Evolutionary conservation across 2,329 filamentous ascomycete genomes (phyloP), one percentile per base, ranked within the genome.

Genomic region (Fusarium sp.): DNA sequence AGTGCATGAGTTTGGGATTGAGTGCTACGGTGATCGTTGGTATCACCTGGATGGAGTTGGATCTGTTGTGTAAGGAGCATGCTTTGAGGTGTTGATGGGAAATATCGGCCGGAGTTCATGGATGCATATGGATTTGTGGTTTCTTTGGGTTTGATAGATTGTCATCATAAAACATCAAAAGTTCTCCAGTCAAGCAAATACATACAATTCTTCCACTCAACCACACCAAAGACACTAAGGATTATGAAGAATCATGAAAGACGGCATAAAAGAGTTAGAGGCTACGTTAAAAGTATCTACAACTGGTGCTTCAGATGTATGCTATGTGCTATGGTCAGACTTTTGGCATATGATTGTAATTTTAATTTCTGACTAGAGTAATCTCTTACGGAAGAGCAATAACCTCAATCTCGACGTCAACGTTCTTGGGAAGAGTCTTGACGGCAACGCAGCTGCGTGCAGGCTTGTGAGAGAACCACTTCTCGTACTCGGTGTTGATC

Each of bases 371-470:
- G 8, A 43, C 25, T 24, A 31, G 8, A 29, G 12, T 40, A 13
- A 31, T 11, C 22, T 24, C 66, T 75, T 77, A 88, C 62, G 88
- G 83, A 52, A 90, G 81, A 53, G 92, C 92, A 81, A 95, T 90
- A 75, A 88, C 91, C 84, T 97, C 92, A 74, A 97, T 95, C 83
- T 96, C 93, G 24, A 97, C 88, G 58, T 92, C 88, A 38, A 93
- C 92, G 53, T 88, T 88, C 83, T 93, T 92, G 60, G 93, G 93
- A 65, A 97, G 84, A 70, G 91, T 88, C 83, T 95, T 93, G 65
- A 96, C 93, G 6, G 92, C 92, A 50, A 97, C 92, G 75, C 92
- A 97, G 79, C 89, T 93, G 69, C 92, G 85, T n/a, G 91, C 90
- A 19, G 92, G 92, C 85, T 92, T 93, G 80, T 92, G 89, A 58